phyloP scores from a whole-genome alignment of 2,329 filamentous ascomycete species.

The Fusarium stilboides region DNA sequence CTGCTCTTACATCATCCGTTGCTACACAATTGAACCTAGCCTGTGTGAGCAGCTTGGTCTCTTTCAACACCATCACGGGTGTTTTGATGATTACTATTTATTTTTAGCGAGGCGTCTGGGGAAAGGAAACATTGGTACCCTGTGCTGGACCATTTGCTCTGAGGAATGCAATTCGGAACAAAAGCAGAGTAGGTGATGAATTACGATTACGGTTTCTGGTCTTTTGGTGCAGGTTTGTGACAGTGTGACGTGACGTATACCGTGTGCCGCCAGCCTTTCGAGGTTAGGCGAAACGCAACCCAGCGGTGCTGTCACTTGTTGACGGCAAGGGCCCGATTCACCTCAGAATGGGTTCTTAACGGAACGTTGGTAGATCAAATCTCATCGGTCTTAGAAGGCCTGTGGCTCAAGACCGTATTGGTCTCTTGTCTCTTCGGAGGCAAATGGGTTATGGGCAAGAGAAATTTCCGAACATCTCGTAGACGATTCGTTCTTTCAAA shows the following conservation, averaged over 20 bases:
- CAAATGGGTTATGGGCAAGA: constrained; percentile 59
- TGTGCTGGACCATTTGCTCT: constrained; percentile 35
- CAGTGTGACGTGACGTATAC: constrained; percentile 19
- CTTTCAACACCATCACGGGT: constrained; percentile 40
- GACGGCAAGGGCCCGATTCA: constrained; percentile 80
- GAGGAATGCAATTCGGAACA: constrained; percentile 27
- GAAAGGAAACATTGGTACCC: constrained; percentile 43
- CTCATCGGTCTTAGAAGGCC: constrained; percentile 58
- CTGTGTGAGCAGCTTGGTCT: constrained; percentile 16
- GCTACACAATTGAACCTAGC: constrained; percentile 20
- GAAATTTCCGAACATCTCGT: constrained; percentile 59
- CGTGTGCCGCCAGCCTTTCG: constrained; percentile 4
- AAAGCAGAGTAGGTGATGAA: constrained; percentile 50
- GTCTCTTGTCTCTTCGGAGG: constrained; percentile 47
- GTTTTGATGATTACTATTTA: constrained; percentile 37
- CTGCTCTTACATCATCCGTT: constrained; percentile 23
- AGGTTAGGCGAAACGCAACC: constrained; percentile 52
- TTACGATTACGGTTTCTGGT: constrained; percentile 42
- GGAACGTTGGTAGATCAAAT: constrained; percentile 82
- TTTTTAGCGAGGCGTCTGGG: constrained; percentile 58
- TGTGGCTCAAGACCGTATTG: constrained; percentile 48
- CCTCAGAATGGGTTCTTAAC: constrained; percentile 81
- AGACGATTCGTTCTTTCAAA: constrained; percentile 1
- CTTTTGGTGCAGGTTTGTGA: constrained; percentile 23
- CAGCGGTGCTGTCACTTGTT: constrained; percentile 82